Evolutionary conservation across 306 rosid species (phyloP).

Genomic region (Citrullus mucosospermus): DNA sequence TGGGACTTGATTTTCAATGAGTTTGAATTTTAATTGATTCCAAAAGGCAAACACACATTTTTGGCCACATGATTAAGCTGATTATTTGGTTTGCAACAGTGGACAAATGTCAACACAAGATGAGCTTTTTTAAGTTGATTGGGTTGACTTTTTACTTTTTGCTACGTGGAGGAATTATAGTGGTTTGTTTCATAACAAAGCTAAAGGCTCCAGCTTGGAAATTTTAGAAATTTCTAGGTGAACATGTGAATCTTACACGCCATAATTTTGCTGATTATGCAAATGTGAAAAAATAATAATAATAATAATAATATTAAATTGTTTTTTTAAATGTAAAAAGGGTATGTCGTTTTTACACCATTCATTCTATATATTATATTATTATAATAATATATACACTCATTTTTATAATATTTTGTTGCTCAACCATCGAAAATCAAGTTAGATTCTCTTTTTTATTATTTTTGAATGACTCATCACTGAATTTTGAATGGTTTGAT

Average conservation of each 20-base stretch:
- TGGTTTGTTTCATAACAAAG: neutral
- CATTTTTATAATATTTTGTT: slow-evolving; percentile 4
- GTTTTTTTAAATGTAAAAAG: neutral
- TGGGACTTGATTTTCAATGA: slow-evolving; percentile 43
- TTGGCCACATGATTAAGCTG: neutral
- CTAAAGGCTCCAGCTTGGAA: slow-evolving; percentile 14
- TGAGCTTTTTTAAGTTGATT: slow-evolving; percentile 10
- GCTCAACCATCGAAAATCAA: slow-evolving; percentile 5
- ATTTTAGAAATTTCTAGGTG: slow-evolving; percentile 14
- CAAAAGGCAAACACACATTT: neutral
- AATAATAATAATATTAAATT: no score
- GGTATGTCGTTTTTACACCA: neutral
- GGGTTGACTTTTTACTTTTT: slow-evolving; percentile 28
- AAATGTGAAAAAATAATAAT: no score
- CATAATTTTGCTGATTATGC: neutral
- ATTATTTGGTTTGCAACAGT: neutral
- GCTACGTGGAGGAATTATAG: slow-evolving; percentile 18
- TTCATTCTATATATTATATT: neutral
- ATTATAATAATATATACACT: neutral
- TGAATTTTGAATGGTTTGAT: neutral
- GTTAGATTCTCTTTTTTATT: neutral
- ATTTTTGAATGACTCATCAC: neutral
- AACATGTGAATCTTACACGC: slow-evolving; percentile 23
- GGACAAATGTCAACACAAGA: slow-evolving; percentile 25
- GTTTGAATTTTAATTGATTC: slow-evolving; percentile 14